Evolutionary conservation across 2,329 filamentous ascomycete species (phyloP), one percentile per base, ranked within the genome.

Genomic region (Alternaria sp.): DNA sequence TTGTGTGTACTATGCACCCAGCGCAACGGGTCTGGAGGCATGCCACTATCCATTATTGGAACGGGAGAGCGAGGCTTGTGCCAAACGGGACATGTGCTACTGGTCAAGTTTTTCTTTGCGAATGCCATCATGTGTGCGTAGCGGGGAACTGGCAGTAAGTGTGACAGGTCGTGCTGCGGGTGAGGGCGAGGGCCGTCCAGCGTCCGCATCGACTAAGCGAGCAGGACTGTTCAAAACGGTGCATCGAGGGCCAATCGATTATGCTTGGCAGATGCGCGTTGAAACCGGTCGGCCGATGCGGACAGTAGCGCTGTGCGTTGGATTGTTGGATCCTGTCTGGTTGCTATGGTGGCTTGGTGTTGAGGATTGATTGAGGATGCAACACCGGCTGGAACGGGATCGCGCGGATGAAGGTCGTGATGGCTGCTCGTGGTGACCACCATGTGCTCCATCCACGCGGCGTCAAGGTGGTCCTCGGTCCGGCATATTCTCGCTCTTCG

Each of bases 81-180:
- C 62, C 63, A 62, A 65, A 65, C 36, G 13, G 58, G 61, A 46
- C 46, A 40, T 25, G 43, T 59, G 54, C 21, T 62, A 50, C 49
- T 47, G 40, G 40, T 49, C 49, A 50, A 30, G 46, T 56, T 54
- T 64, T 61, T 57, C 43, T 66, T 59, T 64, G 66, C 65, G 68
- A 67, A 68, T 70, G 59, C 54, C 26, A 65, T 62, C 55, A 62
- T 59, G 59, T 62, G 64, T 65, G 65, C 63, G 64, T 50, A 62
- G 64, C 61, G 62, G 66, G 64, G 62, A 59, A 68, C 61, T 62
- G 59, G 68, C 61, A 63, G 55, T 54, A 68, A 70, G 69, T 74
- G 76, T 77, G 76, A 75, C 73, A 72, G 69, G 71, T 71, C 64
- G 57, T 74, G 73, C 72, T 71, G 69, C 71, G 74, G 67, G 66